Evolutionary conservation across 371 early-diverging fungal species (phyloP).

Genomic region (Capillidium rhysosporum): DNA sequence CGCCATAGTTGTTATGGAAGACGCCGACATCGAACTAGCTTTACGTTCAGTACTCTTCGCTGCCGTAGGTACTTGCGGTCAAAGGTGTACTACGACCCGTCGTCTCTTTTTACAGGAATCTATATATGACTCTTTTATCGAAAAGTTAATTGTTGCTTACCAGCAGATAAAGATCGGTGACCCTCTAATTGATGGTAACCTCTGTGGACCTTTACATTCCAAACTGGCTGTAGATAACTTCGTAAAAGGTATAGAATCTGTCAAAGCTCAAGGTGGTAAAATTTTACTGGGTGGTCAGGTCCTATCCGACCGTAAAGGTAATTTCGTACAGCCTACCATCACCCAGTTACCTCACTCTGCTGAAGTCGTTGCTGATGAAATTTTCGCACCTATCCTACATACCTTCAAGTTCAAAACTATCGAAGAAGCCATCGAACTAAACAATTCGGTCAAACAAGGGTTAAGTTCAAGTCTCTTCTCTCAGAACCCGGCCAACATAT

Average conservation of each 20-base stretch:
- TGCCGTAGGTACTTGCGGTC: conserved; percentile 93
- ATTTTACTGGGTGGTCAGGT: conserved; percentile 72
- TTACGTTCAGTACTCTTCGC: conserved; percentile 81
- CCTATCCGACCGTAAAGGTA: conserved; percentile 38
- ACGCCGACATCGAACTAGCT: conserved; percentile 87
- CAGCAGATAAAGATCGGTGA: conserved; percentile 77
- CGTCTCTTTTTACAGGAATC: conserved; percentile 81
- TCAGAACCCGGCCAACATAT: conserved; percentile 51
- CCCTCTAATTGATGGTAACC: conserved; percentile 57
- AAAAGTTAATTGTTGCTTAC: conserved; percentile 63
- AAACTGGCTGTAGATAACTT: conserved; percentile 57
- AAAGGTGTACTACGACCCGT: conserved; percentile 90
- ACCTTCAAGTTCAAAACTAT: conserved; percentile 61
- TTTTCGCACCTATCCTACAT: conserved; percentile 90
- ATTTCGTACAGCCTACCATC: conserved; percentile 93
- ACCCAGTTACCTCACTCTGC: conserved; percentile 55
- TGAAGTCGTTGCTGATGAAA: conserved; percentile 74
- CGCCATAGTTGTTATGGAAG: conserved; percentile 79
- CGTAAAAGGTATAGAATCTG: conserved; percentile 44
- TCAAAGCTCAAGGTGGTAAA: conserved; percentile 71
- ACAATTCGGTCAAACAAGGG: conserved; percentile 85
- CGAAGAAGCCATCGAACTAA: conserved; percentile 71
- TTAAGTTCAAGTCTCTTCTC: conserved; percentile 82
- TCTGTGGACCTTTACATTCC: conserved; percentile 92
- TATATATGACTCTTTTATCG: conserved; percentile 73